phyloP scores from a whole-genome alignment of 192 early-diverging fungal species.

The Backusella australiensis region DNA sequence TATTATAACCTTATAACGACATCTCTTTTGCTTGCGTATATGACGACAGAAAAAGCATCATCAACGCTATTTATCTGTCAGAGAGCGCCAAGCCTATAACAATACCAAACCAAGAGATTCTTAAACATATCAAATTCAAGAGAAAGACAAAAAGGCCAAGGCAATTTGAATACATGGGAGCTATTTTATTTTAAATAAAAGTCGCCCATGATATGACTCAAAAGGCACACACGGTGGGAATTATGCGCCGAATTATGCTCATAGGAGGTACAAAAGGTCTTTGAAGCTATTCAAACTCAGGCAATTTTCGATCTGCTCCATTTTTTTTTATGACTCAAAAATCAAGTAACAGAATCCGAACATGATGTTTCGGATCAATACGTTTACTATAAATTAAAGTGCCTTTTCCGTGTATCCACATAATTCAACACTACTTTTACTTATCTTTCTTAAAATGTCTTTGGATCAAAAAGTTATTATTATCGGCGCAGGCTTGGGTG shows the following conservation, averaged over 20 bases:
- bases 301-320: background rate
- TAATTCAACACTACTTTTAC: background rate
- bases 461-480: conserved; percentile 23
- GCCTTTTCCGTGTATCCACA: background rate
- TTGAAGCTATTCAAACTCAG: background rate
- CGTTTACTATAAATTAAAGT: background rate
- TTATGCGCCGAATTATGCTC: no score
- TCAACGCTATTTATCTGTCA: background rate
- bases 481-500: conserved; percentile 25
- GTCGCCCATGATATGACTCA: background rate
- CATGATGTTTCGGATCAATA: background rate
- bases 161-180: background rate
- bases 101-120: background rate
- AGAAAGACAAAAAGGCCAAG: background rate
- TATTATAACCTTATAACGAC: no score
- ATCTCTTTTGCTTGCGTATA: no score
- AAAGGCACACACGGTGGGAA: background rate
- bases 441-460: background rate
- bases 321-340: background rate
- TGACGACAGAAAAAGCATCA: no score
- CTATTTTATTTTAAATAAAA: background rate
- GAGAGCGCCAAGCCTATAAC: background rate
- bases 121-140: background rate
- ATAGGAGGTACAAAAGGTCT: background rate
- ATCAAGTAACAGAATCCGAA: background rate